These are phyloP conservation scores for Eimeria acervulina DNA, from an alignment of 169 alveolate species.

Conservation along the genomic window DNA sequence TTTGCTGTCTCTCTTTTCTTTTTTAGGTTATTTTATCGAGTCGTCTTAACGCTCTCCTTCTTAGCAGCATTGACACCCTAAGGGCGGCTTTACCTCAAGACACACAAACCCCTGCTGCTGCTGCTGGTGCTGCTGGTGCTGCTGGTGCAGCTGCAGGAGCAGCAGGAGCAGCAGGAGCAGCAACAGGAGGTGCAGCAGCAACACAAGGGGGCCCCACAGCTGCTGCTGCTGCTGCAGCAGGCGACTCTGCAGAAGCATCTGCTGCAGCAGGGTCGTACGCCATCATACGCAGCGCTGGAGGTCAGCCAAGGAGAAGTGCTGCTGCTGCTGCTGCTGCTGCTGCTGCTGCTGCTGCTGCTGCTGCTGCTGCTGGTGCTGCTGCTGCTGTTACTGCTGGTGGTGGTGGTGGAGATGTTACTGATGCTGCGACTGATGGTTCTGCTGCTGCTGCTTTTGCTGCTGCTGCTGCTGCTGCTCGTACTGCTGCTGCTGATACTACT, in stretches of 20 bases:
- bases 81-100: background rate
- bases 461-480: too few species aligned
- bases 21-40: background rate
- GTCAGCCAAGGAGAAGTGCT: background rate
- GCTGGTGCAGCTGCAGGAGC: too few species aligned
- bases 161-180: slow-evolving; percentile 4
- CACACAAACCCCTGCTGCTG: background rate
- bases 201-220: too few species aligned
- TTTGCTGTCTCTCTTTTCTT: too few species aligned
- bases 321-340: slow-evolving; percentile 41
- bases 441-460: too few species aligned
- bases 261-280: background rate
- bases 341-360: slow-evolving; percentile 26
- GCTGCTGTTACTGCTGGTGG: too few species aligned
- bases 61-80: background rate
- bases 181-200: slow-evolving; percentile 1
- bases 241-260: too few species aligned
- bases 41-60: background rate
- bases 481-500: too few species aligned
- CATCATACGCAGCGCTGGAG: slow-evolving; percentile 17
- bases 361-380: slow-evolving; percentile 5
- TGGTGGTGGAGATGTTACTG: background rate
- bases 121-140: too few species aligned
- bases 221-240: too few species aligned
- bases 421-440: background rate